Conservation (phyloP, 1,139 yeast species). For the Blastobotrys serpentis region DNA sequence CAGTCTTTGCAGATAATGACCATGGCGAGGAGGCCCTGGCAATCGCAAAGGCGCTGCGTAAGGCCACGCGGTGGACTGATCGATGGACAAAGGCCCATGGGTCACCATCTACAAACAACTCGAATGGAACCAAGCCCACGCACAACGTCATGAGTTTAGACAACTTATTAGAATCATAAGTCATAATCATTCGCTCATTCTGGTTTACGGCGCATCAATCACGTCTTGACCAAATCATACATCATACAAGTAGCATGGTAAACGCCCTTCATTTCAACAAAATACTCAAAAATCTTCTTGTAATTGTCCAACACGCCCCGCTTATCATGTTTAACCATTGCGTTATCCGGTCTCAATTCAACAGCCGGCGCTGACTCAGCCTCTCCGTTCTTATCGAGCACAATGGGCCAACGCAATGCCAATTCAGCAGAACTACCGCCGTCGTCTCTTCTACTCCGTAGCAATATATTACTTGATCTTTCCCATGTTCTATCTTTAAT, state of each 20-base stretch:
- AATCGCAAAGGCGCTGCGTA: constrained; percentile 26
- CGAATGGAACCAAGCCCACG: not conserved
- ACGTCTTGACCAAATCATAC: constrained; percentile 19
- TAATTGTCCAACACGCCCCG: constrained; percentile 14
- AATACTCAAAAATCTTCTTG: constrained; percentile 18
- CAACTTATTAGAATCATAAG: constrained; percentile 12
- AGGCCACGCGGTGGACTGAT: constrained; percentile 29
- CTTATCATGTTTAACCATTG: constrained; percentile 11
- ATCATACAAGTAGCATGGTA: constrained; percentile 23
- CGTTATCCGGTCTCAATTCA: constrained; percentile 12
- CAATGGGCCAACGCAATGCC: constrained; percentile 15
- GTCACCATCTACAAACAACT: constrained; percentile 11
- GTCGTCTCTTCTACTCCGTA: constrained; percentile 13
- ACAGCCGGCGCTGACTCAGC: constrained; percentile 13
- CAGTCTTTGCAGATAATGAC: constrained; percentile 20
- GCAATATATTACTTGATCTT: constrained; percentile 20
- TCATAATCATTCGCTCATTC: not conserved
- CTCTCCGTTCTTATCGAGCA: not conserved
- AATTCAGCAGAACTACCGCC: constrained; percentile 9
- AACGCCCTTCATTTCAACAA: constrained; percentile 23
- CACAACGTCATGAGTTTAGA: constrained; percentile 17
- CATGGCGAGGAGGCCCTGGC: constrained; percentile 33
- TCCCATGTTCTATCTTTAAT: constrained; percentile 25
- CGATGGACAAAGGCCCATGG: constrained; percentile 24
- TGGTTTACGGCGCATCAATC: too few species aligned